Percentiles rank a stretch among this genome's conserved stretches.
phyloP scores from a whole-genome alignment of 164 flowering plant genomes.

The Berberis thunbergii region DNA sequence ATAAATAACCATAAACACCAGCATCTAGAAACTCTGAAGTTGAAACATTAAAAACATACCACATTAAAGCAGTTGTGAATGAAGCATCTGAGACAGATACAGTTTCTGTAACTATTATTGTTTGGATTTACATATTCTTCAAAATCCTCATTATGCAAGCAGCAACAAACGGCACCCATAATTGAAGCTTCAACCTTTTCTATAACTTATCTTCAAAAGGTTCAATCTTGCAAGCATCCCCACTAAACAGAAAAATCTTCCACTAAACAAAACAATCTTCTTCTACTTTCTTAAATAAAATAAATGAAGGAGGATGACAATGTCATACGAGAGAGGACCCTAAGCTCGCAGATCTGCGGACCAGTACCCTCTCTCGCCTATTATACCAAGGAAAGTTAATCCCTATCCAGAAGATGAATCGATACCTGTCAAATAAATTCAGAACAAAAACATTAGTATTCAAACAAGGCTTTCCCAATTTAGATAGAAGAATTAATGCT shows the following conservation, averaged over 20 bases:
- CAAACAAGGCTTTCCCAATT: no score
- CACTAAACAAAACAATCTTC: no score
- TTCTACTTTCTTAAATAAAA: no score
- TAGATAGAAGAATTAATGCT: no score
- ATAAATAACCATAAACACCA: background rate
- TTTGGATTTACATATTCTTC: conserved; percentile 57
- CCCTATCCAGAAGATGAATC: background rate
- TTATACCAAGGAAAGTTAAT: background rate
- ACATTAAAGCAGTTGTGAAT: conserved; percentile 21
- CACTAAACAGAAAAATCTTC: no score
- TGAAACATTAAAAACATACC: conserved; percentile 33
- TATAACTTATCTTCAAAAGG: background rate
- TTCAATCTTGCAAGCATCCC: no score
- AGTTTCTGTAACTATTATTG: background rate
- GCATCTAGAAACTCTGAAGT: background rate
- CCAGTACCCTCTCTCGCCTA: conserved; percentile 2
- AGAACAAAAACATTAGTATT: no score
- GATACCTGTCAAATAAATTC: no score
- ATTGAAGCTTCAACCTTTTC: conserved; percentile 4
- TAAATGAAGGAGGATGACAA: background rate
- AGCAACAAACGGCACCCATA: conserved; percentile 89
- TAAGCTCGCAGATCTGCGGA: conserved; percentile 1
- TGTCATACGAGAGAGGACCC: conserved; percentile 5
- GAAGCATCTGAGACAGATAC: conserved; percentile 55
- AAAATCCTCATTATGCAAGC: conserved; percentile 47